These are phyloP conservation scores for Fallopia convolvulus DNA, from an alignment of 148 eudicot species.

Conservation along the genomic window DNA sequence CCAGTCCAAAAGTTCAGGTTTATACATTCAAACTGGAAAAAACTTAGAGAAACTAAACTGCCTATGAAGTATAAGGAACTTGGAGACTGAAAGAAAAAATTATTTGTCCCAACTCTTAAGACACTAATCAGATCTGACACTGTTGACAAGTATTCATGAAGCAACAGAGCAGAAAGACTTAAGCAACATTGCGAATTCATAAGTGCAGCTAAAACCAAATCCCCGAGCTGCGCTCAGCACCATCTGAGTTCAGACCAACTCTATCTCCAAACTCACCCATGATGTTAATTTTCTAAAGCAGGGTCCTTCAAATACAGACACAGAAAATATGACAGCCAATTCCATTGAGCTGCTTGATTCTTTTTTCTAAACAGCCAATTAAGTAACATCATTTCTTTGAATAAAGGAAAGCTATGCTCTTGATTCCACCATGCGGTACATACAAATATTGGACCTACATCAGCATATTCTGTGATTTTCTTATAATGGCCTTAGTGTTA, in stretches of 20 bases:
- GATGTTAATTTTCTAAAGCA: background rate
- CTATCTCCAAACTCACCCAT: background rate
- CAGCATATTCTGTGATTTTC: background rate
- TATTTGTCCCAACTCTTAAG: background rate
- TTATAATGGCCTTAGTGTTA: background rate
- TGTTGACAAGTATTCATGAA: background rate
- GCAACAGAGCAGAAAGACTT: background rate
- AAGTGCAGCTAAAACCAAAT: background rate
- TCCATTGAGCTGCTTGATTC: conserved; percentile 1
- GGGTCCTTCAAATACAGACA: background rate
- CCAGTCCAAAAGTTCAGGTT: background rate
- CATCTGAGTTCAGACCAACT: background rate
- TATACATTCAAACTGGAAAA: conserved; percentile 4
- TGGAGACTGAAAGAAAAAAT: background rate
- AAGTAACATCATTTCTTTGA: background rate
- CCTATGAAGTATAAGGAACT: background rate
- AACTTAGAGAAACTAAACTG: background rate
- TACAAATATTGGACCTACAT: background rate
- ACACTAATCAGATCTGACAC: background rate
- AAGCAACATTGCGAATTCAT: background rate
- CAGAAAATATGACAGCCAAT: background rate
- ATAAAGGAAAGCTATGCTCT: background rate
- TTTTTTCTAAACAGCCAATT: background rate
- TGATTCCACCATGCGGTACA: background rate
- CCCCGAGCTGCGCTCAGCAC: background rate